phyloP scores from a whole-genome alignment of 148 eudicot genomes.

The Camellia sinensis region DNA sequence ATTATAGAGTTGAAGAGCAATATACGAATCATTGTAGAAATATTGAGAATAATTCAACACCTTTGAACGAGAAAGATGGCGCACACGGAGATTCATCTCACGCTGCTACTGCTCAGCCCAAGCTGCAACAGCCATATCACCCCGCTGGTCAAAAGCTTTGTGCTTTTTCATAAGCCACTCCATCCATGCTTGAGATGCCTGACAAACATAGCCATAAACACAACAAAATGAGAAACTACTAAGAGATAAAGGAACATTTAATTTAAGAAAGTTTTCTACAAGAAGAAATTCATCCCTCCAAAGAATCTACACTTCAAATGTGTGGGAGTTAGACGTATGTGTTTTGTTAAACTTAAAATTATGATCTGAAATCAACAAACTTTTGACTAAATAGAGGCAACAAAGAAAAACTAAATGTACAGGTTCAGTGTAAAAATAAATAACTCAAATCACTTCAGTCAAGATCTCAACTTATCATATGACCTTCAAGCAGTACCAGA shows the following conservation, averaged over 20 bases:
- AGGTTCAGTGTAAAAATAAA: neutral
- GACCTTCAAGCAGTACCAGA: neutral
- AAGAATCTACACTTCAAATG: neutral
- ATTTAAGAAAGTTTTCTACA: neutral
- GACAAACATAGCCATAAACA: constrained; percentile 11
- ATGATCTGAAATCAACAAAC: neutral
- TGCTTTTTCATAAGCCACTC: constrained; percentile 92
- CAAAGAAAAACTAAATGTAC: neutral
- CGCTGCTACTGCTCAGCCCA: constrained; percentile 99
- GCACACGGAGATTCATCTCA: constrained; percentile 75
- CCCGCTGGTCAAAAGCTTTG: constrained; percentile 92
- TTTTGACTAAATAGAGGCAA: too few relatives aligned
- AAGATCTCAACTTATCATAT: neutral
- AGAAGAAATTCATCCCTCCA: neutral
- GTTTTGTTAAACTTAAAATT: constrained; percentile 2
- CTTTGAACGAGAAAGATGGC: constrained; percentile 89
- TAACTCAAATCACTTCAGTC: neutral
- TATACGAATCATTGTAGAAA: neutral
- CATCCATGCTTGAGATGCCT: constrained; percentile 99
- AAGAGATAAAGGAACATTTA: neutral
- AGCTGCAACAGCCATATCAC: constrained; percentile 97
- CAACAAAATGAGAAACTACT: neutral
- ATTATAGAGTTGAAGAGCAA: neutral
- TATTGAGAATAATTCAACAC: constrained; percentile 23
- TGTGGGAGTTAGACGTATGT: neutral